Conservation (phyloP, 176 grass and related monocot genomes). For the Miscanthus lutarioriparius region DNA sequence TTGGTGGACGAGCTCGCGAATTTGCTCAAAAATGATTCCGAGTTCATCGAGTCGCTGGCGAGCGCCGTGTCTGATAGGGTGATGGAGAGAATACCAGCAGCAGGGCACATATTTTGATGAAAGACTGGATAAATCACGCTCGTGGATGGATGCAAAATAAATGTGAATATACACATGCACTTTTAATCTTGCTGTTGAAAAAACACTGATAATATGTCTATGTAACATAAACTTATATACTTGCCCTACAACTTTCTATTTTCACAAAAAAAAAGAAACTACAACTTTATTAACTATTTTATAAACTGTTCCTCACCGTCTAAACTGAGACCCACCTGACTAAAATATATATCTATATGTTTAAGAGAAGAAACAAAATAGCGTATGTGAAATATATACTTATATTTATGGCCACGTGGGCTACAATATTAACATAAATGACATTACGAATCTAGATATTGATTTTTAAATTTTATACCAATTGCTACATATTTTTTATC, state of each 20-base stretch:
- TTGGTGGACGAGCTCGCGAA: slow-evolving; percentile 14
- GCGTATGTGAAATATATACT: neutral
- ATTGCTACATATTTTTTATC: neutral
- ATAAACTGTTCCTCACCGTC: neutral
- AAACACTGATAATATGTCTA: too few species aligned
- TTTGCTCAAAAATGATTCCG: slow-evolving; percentile 27
- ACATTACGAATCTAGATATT: neutral
- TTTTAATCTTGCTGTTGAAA: too few species aligned
- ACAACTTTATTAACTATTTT: neutral
- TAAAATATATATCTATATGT: neutral
- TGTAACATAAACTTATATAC: too few species aligned
- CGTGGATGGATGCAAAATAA: neutral
- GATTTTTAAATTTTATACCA: neutral
- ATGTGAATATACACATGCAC: neutral
- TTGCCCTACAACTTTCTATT: neutral
- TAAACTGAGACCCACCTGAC: neutral
- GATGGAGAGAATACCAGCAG: neutral
- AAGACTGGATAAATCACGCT: too few species aligned
- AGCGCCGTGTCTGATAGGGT: slow-evolving; percentile 21
- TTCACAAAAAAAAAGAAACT: too few species aligned
- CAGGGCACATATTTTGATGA: neutral
- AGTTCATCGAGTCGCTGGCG: slow-evolving; percentile 28
- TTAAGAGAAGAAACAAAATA: neutral
- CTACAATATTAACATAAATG: neutral
- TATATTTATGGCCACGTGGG: neutral